A percentile compares a stretch with the other conserved stretches of the same genome.
Conservation (phyloP, 441 rosid species). For the Capsella rubella region DNA sequence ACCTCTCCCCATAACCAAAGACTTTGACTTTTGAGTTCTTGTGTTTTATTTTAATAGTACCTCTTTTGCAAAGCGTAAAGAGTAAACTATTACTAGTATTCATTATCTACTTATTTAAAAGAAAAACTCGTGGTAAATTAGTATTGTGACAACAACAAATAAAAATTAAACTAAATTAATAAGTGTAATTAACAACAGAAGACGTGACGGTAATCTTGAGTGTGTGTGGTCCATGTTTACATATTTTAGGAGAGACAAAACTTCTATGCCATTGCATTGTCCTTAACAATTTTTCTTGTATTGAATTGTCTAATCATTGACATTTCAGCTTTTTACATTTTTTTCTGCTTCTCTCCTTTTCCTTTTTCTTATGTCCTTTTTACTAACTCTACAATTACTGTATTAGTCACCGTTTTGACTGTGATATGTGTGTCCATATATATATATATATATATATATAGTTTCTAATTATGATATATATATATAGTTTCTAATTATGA, state of each 20-base stretch:
- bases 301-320: conserved; percentile 45
- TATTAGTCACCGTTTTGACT: conserved; percentile 12
- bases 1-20: conserved; percentile 39
- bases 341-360: background rate
- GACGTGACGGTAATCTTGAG: conserved; percentile 39
- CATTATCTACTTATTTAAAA: conserved; percentile 31
- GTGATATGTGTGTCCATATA: background rate
- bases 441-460: background rate
- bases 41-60: background rate
- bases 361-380: background rate
- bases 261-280: conserved; percentile 28
- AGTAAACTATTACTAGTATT: conserved; percentile 20
- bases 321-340: conserved; percentile 19
- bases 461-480: conserved; percentile 28
- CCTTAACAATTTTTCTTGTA: conserved; percentile 23
- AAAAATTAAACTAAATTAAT: background rate
- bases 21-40: conserved; percentile 38
- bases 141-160: background rate
- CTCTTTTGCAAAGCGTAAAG: background rate
- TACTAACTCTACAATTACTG: background rate
- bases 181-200: conserved; percentile 34
- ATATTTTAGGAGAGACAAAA: conserved; percentile 50
- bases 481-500: conserved; percentile 24
- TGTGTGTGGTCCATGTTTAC: conserved; percentile 50
- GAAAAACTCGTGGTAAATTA: conserved; percentile 26